Percentiles rank a stretch among this genome's conserved stretches.
Conservation (phyloP, 2,329 filamentous ascomycete species). For the Penicillium thymicola region DNA sequence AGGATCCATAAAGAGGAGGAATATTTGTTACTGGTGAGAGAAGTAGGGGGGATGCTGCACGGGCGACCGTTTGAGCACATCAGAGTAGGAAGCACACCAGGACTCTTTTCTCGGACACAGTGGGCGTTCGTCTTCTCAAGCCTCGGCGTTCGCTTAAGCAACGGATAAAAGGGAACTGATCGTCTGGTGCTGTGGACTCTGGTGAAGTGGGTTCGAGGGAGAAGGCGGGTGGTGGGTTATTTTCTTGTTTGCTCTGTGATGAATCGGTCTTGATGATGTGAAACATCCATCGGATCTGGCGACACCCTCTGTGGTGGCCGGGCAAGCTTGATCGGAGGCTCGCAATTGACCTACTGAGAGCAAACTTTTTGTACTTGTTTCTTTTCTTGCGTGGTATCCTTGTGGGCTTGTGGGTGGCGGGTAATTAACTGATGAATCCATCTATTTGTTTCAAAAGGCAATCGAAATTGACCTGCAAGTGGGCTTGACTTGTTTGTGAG, state of each 20-base stretch:
- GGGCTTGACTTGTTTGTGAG: neutral
- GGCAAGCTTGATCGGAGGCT: slow-evolving; percentile 7
- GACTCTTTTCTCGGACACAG: slow-evolving; percentile 7
- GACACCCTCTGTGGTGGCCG: slow-evolving; percentile 7
- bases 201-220: slow-evolving; percentile 4
- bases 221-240: neutral
- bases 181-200: slow-evolving; percentile 3
- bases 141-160: slow-evolving; percentile 6
- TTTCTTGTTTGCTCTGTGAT: neutral
- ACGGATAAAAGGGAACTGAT: neutral
- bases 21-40: neutral
- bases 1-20: neutral
- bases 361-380: neutral
- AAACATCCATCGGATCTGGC: slow-evolving; percentile 5
- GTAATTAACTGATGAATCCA: neutral
- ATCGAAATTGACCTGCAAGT: neutral
- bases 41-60: slow-evolving; percentile 1
- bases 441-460: too few relatives aligned
- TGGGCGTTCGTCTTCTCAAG: slow-evolving; percentile 7
- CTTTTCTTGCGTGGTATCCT: neutral
- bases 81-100: slow-evolving; percentile 1
- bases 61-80: slow-evolving; percentile 3
- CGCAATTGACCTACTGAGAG: slow-evolving; percentile 4
- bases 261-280: slow-evolving; percentile 6
- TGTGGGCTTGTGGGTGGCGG: neutral